Conservation (phyloP, 2,329 filamentous ascomycete species). For the Neophaeococcomyces mojaviensis region DNA sequence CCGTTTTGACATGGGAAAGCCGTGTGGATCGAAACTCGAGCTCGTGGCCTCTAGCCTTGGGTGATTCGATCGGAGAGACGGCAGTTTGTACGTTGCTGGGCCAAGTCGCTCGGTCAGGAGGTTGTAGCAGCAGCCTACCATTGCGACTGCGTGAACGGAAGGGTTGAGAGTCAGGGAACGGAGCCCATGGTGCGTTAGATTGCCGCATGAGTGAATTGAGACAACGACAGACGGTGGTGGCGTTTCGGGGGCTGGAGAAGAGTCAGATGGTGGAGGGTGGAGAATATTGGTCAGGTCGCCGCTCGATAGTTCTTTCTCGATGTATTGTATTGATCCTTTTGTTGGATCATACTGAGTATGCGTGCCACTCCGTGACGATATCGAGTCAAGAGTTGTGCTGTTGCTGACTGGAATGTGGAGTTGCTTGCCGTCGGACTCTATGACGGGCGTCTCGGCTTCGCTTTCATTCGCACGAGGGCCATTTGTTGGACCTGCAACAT, state of each 20-base stretch:
- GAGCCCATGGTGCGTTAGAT: conserved; percentile 91
- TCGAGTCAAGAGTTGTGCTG: too few relatives aligned
- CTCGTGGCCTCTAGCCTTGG: conserved; percentile 60
- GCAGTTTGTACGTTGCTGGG: conserved; percentile 77
- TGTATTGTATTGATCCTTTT: conserved; percentile 34
- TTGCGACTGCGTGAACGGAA: conserved; percentile 78
- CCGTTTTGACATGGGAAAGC: conserved; percentile 82
- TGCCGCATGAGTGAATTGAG: conserved; percentile 94
- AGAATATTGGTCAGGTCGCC: conserved; percentile 32
- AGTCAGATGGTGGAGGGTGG: conserved; percentile 30
- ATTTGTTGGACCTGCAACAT: too few relatives aligned
- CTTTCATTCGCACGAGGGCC: too few relatives aligned
- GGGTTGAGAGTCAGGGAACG: conserved; percentile 78
- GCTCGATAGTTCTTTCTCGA: conserved; percentile 38
- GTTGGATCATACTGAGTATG: background rate
- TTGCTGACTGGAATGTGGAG: too few relatives aligned
- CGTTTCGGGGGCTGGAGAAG: conserved; percentile 8
- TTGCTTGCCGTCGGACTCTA: too few relatives aligned
- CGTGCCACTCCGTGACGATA: too few relatives aligned
- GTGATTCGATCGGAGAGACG: conserved; percentile 68
- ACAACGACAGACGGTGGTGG: conserved; percentile 58
- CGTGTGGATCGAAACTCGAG: conserved; percentile 71
- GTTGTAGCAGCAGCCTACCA: conserved; percentile 98
- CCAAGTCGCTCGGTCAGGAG: conserved; percentile 83
- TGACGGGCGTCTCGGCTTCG: too few relatives aligned